Evolutionary conservation across 192 early-diverging fungal species (phyloP), one percentile per base, ranked within the genome.

Genomic region (Polychytrium aggregatum): DNA sequence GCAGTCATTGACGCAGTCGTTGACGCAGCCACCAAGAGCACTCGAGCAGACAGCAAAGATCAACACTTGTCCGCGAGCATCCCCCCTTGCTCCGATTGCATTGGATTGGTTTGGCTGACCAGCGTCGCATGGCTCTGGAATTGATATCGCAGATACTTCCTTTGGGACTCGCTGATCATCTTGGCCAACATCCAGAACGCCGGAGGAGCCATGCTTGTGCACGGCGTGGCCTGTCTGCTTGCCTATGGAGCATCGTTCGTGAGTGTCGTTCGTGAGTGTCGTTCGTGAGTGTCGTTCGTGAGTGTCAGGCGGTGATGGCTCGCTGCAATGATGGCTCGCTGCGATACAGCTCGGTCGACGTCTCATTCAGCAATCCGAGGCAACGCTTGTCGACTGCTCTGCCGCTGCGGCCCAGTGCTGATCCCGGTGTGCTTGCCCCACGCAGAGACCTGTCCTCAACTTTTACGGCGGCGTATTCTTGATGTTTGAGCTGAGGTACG

Each of bases 381-480:
- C n/a, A n/a, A n/a, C n/a, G n/a, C n/a, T n/a, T n/a, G 31, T 33
- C 11, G 31, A 4, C 11, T 33, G 11, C 31, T 33, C 31, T 33
- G 31, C 31, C 31, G 31, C 11, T 33, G 31, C 31, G n/a, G n/a
- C n/a, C n/a, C n/a, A n/a, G n/a, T n/a, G n/a, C n/a, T n/a, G n/a
- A n/a, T n/a, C 31, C 11, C 31, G 4, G 31, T 11, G 4, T 4
- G 6, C 4, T 33, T 33, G 6, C 31, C 4, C 4, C 31, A 4
- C 44, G 33, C 70, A 85, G 81, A 69, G 72, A 41, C 92, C 92
- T 16, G 86, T 86, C 50, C 62, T 92, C 36, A 78, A 82, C 57
- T 88, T 88, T 67, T 93, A 86, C 55, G 92, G 88, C 21, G 72
- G 82, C 10, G 75, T 79, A 9, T 91, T 90, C 53, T 74, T 96